These are phyloP conservation scores for Claviceps spartinae DNA, from an alignment of 2,329 filamentous ascomycete genomes.

Conservation along the genomic window DNA sequence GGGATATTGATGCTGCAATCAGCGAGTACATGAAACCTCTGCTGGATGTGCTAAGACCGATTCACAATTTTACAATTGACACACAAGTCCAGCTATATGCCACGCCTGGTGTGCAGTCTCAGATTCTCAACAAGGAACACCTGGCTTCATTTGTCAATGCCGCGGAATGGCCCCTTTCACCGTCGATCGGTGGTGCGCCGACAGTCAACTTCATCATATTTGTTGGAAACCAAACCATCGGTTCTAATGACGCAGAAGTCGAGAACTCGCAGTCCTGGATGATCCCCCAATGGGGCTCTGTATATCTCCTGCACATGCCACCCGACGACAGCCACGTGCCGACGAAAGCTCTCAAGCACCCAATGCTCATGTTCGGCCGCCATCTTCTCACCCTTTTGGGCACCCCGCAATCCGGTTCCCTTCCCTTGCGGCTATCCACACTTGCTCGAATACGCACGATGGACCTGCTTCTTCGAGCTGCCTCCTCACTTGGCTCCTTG, in stretches of 20 bases:
- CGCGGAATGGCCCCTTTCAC: conserved; percentile 91
- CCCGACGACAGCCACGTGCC: conserved; percentile 38
- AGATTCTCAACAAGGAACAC: conserved; percentile 68
- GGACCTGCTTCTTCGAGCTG: conserved; percentile 75
- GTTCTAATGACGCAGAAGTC: conserved; percentile 24
- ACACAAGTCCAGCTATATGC: conserved; percentile 94
- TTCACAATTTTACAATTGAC: conserved; percentile 92
- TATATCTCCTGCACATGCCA: conserved; percentile 43
- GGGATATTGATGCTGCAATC: conserved; percentile 79
- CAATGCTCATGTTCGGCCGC: conserved; percentile 79
- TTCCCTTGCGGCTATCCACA: conserved; percentile 74
- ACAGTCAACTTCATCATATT: conserved; percentile 96
- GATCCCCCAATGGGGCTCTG: conserved; percentile 85
- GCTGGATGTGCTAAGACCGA: conserved; percentile 61
- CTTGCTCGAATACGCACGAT: conserved; percentile 76
- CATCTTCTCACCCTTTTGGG: conserved; percentile 83
- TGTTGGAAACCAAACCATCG: conserved; percentile 64
- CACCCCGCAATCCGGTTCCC: conserved; percentile 66
- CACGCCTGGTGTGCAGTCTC: conserved; percentile 45
- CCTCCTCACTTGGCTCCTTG: conserved; percentile 84
- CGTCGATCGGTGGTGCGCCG: conserved; percentile 82
- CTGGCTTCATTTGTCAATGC: conserved; percentile 93
- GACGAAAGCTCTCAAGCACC: conserved; percentile 55
- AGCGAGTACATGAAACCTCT: conserved; percentile 71
- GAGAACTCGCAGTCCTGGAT: conserved; percentile 60